phyloP scores from a whole-genome alignment of 345 rosid species.

The Dipteronia dyeriana region DNA sequence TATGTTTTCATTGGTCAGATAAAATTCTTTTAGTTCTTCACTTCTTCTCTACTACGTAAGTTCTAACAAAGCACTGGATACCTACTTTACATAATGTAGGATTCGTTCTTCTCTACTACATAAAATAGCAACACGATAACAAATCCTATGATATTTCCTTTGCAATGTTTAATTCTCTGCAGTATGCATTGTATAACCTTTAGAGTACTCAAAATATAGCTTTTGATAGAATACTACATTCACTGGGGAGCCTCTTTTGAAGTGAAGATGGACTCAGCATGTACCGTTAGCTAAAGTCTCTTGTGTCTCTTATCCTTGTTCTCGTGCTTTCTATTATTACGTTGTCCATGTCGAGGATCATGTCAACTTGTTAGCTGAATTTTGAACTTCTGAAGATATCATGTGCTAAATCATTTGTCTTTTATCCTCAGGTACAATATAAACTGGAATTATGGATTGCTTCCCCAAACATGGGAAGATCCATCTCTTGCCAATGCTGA shows the following conservation, averaged over 20 bases:
- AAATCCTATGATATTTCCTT: neutral
- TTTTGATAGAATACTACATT: neutral
- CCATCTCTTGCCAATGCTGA: conserved; percentile 77
- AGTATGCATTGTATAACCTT: neutral
- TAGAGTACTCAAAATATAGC: neutral
- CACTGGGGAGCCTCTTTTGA: neutral
- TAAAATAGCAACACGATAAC: too few species aligned
- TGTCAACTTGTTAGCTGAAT: neutral
- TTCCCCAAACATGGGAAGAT: conserved; percentile 99
- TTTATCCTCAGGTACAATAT: conserved; percentile 66
- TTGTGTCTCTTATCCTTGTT: neutral
- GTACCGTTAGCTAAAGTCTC: neutral
- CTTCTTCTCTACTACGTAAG: neutral
- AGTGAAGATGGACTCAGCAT: neutral
- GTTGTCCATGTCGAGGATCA: conserved; percentile 4
- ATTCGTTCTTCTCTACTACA: too few species aligned
- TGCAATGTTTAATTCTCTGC: neutral
- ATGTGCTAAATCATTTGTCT: neutral
- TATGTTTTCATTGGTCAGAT: neutral
- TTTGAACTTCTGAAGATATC: neutral
- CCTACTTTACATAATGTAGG: too few species aligned
- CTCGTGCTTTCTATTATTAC: neutral
- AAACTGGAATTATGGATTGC: conserved; percentile 97
- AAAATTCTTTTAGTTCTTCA: neutral
- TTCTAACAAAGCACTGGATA: too few species aligned